Percentiles rank a stretch among this genome's conserved stretches.
These are phyloP conservation scores for Suillus variegatus DNA, from an alignment of 768 basidiomycete genomes.

Conservation along the genomic window DNA sequence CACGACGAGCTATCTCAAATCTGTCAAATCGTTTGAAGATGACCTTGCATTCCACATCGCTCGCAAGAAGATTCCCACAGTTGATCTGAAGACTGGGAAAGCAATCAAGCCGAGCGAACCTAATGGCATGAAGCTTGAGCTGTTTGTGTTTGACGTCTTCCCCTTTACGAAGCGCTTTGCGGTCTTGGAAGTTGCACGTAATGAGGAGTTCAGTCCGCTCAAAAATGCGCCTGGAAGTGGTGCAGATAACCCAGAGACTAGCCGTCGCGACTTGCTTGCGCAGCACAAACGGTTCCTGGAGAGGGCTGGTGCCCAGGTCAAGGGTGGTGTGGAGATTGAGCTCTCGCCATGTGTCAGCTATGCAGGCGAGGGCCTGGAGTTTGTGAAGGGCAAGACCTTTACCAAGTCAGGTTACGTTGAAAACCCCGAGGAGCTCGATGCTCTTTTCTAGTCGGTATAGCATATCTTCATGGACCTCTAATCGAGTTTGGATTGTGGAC, in stretches of 20 bases:
- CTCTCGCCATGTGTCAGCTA: conserved; percentile 88
- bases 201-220: conserved; percentile 93
- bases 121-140: conserved; percentile 99
- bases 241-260: conserved; percentile 88
- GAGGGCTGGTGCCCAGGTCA: conserved; percentile 70
- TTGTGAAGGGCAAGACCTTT: conserved; percentile 75
- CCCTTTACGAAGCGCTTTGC: conserved; percentile 82
- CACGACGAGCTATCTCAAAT: conserved; percentile 79
- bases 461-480: conserved; percentile 9
- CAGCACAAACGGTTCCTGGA: conserved; percentile 89
- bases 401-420: conserved; percentile 72
- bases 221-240: conserved; percentile 97
- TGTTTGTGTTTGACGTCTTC: conserved; percentile 99
- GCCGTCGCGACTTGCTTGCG: conserved; percentile 82
- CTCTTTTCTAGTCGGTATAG: conserved; percentile 46
- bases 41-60: conserved; percentile 97
- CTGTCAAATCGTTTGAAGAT: conserved; percentile 79
- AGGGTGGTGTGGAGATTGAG: conserved; percentile 83
- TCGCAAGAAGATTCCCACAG: conserved; percentile 91
- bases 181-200: conserved; percentile 84
- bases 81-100: conserved; percentile 70
- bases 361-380: conserved; percentile 87
- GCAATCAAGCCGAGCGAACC: conserved; percentile 78
- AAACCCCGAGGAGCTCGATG: conserved; percentile 70
- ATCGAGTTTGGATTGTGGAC: conserved; percentile 4